These are phyloP conservation scores for Colletotrichum abscissum DNA, from an alignment of 2,329 filamentous ascomycete species.

Conservation along the genomic window DNA sequence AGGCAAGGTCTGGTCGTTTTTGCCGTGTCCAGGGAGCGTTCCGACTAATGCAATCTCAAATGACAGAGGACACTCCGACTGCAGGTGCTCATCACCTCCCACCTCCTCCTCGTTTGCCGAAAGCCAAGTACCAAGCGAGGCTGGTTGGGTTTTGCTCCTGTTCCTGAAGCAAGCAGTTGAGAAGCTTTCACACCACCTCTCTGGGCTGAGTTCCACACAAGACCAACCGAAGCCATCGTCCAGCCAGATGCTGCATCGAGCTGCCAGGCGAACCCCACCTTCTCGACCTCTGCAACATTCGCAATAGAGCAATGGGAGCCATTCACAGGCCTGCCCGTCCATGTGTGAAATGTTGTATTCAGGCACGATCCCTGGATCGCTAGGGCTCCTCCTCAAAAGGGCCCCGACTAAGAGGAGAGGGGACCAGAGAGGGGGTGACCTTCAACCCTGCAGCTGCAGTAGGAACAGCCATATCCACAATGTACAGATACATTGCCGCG, in stretches of 20 bases:
- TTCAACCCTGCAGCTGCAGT: slow-evolving; percentile 25
- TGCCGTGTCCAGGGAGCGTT: slow-evolving; percentile 18
- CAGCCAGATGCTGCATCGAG: neutral
- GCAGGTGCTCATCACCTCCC: neutral
- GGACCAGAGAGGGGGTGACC: neutral
- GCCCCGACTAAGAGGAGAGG: slow-evolving; percentile 5
- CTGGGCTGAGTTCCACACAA: neutral
- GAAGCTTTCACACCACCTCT: neutral
- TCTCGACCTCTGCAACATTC: slow-evolving; percentile 6
- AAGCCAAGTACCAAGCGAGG: neutral
- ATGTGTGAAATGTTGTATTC: slow-evolving; percentile 26
- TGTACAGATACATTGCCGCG: slow-evolving; percentile 20
- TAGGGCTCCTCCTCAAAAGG: slow-evolving; percentile 10
- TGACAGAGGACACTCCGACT: slow-evolving; percentile 24
- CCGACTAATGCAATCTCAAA: slow-evolving; percentile 35
- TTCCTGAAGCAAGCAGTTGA: neutral
- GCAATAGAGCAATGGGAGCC: slow-evolving; percentile 8
- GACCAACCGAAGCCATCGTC: neutral
- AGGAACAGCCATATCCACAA: neutral
- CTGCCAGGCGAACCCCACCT: slow-evolving; percentile 2
- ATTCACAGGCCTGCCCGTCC: slow-evolving; percentile 9
- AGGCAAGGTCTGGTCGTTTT: neutral
- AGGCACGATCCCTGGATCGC: slow-evolving; percentile 24
- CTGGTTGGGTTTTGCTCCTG: neutral
- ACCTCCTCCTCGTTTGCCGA: slow-evolving; percentile 1